phyloP scores from a whole-genome alignment of 2,329 filamentous ascomycete genomes.

The Aspergillus luchuensis region DNA sequence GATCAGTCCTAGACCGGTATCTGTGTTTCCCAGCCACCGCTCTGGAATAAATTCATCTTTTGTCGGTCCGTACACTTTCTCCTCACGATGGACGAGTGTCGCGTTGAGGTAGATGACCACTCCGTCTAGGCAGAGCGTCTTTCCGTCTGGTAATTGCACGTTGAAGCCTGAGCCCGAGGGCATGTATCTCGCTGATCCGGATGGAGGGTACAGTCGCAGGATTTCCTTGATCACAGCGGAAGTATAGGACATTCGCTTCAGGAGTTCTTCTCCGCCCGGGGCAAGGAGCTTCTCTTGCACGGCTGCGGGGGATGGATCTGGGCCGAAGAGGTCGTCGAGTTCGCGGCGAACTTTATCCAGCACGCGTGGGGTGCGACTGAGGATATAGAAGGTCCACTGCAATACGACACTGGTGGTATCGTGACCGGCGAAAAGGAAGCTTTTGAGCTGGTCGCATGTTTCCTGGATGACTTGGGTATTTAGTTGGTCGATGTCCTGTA shows the following conservation, averaged over 20 bases:
- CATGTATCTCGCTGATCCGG: slow-evolving; percentile 16
- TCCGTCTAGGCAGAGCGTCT: slow-evolving; percentile 14
- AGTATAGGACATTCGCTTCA: slow-evolving; percentile 53
- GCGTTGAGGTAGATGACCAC: slow-evolving; percentile 17
- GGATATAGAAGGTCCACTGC: slow-evolving; percentile 27
- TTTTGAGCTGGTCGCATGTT: slow-evolving; percentile 31
- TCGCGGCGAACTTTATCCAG: slow-evolving; percentile 49
- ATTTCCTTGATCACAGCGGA: slow-evolving; percentile 58
- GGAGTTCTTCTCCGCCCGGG: slow-evolving; percentile 46
- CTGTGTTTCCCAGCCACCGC: slow-evolving; percentile 35
- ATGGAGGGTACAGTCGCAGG: slow-evolving; percentile 55
- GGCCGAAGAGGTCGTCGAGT: slow-evolving; percentile 56
- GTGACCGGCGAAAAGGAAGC: slow-evolving; percentile 34
- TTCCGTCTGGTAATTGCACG: slow-evolving; percentile 11
- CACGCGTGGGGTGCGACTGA: slow-evolving; percentile 24
- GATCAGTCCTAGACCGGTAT: slow-evolving; percentile 13
- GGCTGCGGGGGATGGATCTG: slow-evolving; percentile 40
- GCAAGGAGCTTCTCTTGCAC: slow-evolving; percentile 31
- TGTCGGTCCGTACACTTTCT: slow-evolving; percentile 17
- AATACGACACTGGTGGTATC: slow-evolving; percentile 24
- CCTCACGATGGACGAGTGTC: slow-evolving; percentile 23
- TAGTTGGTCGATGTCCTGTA: slow-evolving; percentile 9
- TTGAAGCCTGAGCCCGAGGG: slow-evolving; percentile 13
- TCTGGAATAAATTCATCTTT: slow-evolving; percentile 38
- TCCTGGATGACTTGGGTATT: slow-evolving; percentile 4